Percentiles rank a stretch among this genome's conserved stretches.
Conservation (phyloP, 208 protist species). For the Jaenimonas drosophilae region DNA sequence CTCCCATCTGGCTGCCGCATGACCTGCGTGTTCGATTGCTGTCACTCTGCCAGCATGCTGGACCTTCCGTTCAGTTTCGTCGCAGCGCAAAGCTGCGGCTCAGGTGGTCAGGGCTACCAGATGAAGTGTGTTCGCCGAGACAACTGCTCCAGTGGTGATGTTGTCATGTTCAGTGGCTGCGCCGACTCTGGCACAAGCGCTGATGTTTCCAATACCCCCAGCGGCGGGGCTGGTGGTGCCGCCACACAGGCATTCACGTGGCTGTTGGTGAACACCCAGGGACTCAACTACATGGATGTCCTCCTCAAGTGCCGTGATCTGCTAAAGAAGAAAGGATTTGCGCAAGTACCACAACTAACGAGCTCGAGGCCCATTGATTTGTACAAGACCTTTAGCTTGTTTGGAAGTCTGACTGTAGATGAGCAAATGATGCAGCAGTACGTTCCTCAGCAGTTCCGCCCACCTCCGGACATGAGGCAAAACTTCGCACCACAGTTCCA, state of each 20-base stretch:
- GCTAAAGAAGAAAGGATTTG: constrained; percentile 36
- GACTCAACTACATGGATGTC: constrained; percentile 32
- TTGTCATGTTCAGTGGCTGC: constrained; percentile 68
- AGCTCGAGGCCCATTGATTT: constrained; percentile 57
- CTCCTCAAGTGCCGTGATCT: constrained; percentile 52
- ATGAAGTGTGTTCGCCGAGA: constrained; percentile 57
- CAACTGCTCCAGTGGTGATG: constrained; percentile 34
- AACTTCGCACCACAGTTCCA: too few relatives aligned
- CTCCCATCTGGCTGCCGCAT: constrained; percentile 52
- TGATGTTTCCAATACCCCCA: constrained; percentile 41
- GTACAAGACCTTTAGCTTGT: constrained; percentile 29
- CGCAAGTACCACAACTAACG: constrained; percentile 65
- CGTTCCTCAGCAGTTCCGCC: not conserved
- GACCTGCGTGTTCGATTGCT: constrained; percentile 83
- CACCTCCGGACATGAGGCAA: not conserved
- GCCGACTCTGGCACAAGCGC: constrained; percentile 46
- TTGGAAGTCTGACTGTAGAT: constrained; percentile 19
- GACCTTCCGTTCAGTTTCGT: constrained; percentile 71
- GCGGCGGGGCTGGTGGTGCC: constrained; percentile 47
- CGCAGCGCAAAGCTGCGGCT: constrained; percentile 11
- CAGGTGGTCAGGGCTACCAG: constrained; percentile 11
- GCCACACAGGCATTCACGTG: constrained; percentile 56
- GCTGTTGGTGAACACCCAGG: constrained; percentile 33
- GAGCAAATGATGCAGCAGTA: constrained; percentile 1
- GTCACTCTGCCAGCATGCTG: constrained; percentile 79